Evolutionary conservation across 306 rosid species (phyloP).

Genomic region (Astragalus membranaceus): DNA sequence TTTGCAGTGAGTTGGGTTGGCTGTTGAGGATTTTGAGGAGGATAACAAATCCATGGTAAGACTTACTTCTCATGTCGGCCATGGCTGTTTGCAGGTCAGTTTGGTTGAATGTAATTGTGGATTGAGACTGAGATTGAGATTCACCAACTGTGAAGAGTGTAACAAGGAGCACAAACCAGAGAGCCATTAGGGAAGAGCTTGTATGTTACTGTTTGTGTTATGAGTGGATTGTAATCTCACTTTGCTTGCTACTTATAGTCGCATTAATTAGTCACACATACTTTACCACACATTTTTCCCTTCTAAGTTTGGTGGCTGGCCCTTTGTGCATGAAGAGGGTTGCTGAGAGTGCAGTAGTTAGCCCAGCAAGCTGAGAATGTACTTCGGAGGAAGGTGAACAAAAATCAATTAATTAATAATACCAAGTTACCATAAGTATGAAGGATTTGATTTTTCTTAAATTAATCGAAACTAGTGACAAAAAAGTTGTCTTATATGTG

Average conservation of each 20-base stretch:
- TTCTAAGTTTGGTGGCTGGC: constrained; percentile 28
- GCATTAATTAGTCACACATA: background rate
- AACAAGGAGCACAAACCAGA: constrained; percentile 38
- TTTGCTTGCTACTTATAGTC: constrained; percentile 14
- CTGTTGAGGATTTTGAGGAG: constrained; percentile 47
- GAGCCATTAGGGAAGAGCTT: constrained; percentile 28
- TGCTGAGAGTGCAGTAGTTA: constrained; percentile 6
- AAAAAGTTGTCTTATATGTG: no score
- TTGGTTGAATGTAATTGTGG: constrained; percentile 28
- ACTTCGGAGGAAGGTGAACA: background rate
- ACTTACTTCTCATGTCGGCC: constrained; percentile 41
- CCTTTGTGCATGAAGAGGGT: constrained; percentile 25
- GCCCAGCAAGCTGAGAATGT: background rate
- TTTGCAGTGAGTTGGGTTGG: constrained; percentile 28
- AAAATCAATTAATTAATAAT: background rate
- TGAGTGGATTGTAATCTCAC: constrained; percentile 3
- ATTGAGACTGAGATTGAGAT: constrained; percentile 32
- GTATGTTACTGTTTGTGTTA: background rate
- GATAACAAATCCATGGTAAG: constrained; percentile 57
- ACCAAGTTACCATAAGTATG: background rate
- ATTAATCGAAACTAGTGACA: no score
- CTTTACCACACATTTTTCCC: background rate
- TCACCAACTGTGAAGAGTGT: constrained; percentile 28
- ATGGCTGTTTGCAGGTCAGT: constrained; percentile 46
- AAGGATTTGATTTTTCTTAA: no score